Conservation (phyloP, 768 basidiomycete species). For the Leucogyrophana mollusca region DNA sequence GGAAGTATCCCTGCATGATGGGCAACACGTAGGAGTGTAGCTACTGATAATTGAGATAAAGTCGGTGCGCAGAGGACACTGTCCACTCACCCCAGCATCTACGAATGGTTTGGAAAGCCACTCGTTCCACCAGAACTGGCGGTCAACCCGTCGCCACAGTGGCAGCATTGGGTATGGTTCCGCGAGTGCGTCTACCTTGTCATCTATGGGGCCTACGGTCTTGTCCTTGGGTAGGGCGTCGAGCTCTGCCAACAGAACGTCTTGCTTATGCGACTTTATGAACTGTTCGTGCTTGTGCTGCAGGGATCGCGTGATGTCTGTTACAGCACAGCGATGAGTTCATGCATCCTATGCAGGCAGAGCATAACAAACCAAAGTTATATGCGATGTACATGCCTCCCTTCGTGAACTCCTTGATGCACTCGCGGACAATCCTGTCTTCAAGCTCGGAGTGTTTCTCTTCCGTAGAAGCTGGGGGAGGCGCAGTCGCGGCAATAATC, state of each 20-base stretch:
- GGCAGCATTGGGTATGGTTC: constrained; percentile 82
- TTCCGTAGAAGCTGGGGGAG: constrained; percentile 59
- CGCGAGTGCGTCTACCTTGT: constrained; percentile 49
- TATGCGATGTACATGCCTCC: constrained; percentile 92
- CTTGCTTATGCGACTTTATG: constrained; percentile 54
- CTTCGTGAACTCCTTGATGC: constrained; percentile 71
- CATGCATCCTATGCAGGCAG: not conserved
- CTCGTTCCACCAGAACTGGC: constrained; percentile 97
- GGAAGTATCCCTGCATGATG: constrained; percentile 92
- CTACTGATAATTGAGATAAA: constrained; percentile 29
- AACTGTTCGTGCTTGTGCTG: constrained; percentile 76
- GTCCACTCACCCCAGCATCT: constrained; percentile 71
- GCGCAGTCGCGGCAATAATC: constrained; percentile 60
- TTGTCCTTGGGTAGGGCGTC: constrained; percentile 44
- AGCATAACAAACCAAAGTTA: constrained; percentile 61
- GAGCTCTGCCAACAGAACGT: constrained; percentile 59
- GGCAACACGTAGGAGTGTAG: constrained; percentile 86
- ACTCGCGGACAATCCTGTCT: constrained; percentile 78
- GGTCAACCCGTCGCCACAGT: constrained; percentile 88
- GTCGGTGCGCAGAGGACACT: not conserved
- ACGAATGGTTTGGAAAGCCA: constrained; percentile 81
- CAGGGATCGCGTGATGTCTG: constrained; percentile 81
- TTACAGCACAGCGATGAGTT: constrained; percentile 2
- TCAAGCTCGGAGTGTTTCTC: constrained; percentile 78
- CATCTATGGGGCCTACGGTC: constrained; percentile 22